Conservation (phyloP, 2,329 filamentous ascomycete species). For the Scedosporium aurantiacum region DNA sequence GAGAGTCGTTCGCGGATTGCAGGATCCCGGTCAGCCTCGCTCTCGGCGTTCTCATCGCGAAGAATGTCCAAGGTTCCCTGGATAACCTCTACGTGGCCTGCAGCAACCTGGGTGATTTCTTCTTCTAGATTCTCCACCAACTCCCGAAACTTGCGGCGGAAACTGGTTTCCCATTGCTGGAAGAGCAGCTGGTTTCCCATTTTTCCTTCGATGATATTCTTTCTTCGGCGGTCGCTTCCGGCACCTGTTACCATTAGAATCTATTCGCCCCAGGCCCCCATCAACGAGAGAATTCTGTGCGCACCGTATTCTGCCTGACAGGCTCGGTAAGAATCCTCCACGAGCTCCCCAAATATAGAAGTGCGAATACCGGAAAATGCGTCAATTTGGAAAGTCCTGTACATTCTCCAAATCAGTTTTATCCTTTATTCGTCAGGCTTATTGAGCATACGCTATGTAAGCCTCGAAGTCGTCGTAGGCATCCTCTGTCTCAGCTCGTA, state of each 20-base stretch:
- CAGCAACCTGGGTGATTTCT: slow-evolving; percentile 10
- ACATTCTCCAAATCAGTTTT: background rate
- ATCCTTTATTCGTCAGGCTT: slow-evolving; percentile 4
- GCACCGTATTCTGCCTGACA: slow-evolving; percentile 23
- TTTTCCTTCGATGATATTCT: slow-evolving; percentile 19
- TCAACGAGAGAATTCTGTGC: background rate
- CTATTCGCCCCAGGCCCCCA: background rate
- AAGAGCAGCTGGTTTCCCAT: slow-evolving; percentile 20
- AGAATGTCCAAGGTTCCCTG: slow-evolving; percentile 22
- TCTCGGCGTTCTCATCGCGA: slow-evolving; percentile 23
- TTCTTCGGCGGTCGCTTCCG: slow-evolving; percentile 22
- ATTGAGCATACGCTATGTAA: slow-evolving; percentile 2
- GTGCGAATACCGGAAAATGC: slow-evolving; percentile 24
- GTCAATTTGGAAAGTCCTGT: slow-evolving; percentile 22
- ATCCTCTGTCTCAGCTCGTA: slow-evolving; percentile 18
- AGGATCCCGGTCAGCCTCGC: slow-evolving; percentile 25
- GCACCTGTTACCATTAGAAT: slow-evolving; percentile 14
- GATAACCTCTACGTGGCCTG: slow-evolving; percentile 17
- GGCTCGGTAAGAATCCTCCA: slow-evolving; percentile 22
- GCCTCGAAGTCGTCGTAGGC: slow-evolving; percentile 15
- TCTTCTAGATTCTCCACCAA: slow-evolving; percentile 14
- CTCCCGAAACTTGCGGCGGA: slow-evolving; percentile 14
- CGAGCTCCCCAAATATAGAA: slow-evolving; percentile 24
- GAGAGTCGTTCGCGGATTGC: slow-evolving; percentile 18
- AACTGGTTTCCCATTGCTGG: slow-evolving; percentile 15